A percentile compares a stretch with the other conserved stretches of the same genome.
These are phyloP conservation scores for Dactylonectria estremocensis DNA, from an alignment of 2,329 filamentous ascomycete species.

Conservation along the genomic window DNA sequence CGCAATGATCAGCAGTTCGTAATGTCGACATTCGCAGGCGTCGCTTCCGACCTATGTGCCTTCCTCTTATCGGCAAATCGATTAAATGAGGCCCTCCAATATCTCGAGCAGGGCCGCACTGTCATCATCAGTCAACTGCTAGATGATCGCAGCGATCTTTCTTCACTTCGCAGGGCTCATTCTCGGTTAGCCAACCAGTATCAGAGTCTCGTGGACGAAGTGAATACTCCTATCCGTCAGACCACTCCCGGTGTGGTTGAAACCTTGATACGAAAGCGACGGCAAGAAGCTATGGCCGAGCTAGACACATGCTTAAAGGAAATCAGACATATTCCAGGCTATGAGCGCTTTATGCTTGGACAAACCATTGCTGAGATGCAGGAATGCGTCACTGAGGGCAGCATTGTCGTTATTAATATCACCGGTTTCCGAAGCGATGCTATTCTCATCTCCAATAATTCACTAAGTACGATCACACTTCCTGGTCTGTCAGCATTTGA, in stretches of 20 bases:
- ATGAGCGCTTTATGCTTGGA: slow-evolving; percentile 3
- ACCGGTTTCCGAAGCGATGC: slow-evolving; percentile 7
- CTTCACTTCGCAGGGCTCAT: slow-evolving; percentile 12
- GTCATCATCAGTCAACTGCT: slow-evolving; percentile 25
- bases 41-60: slow-evolving; percentile 19
- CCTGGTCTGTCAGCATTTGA: background rate
- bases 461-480: background rate
- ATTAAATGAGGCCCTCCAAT: slow-evolving; percentile 18
- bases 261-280: background rate
- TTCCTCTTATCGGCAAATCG: slow-evolving; percentile 11
- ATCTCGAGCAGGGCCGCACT: slow-evolving; percentile 6
- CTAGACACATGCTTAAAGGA: background rate
- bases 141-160: slow-evolving; percentile 17
- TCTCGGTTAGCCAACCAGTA: slow-evolving; percentile 20
- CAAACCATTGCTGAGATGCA: background rate
- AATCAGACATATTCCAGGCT: background rate
- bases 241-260: background rate
- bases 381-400: background rate
- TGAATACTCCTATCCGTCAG: slow-evolving; percentile 16
- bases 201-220: slow-evolving; percentile 16
- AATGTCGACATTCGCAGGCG: slow-evolving; percentile 27
- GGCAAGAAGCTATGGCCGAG: background rate
- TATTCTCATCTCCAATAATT: background rate
- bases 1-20: slow-evolving; percentile 30
- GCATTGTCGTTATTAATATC: background rate